Base-by-base conservation (phyloP, 371 early-diverging fungal genomes). In the Mucor racemosus region DNA sequence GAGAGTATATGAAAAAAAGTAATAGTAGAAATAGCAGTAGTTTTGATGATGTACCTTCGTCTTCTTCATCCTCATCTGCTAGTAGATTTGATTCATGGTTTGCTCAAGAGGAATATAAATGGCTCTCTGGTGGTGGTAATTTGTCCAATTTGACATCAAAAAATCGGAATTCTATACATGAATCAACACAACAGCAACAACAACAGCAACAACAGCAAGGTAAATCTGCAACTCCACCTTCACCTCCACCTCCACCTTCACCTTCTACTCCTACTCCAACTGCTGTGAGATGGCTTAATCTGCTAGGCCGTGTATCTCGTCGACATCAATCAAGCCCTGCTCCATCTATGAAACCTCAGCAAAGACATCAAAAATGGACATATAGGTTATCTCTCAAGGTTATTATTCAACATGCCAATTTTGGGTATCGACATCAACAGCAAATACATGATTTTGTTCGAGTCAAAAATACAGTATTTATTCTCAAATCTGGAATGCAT, bases 31-130 rank as follows among this genome's bases (percentile, higher is more conserved):
- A 17, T 41, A 58, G 58, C 21, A 58, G 34, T 1, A 31, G 21
- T 9, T 39, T 14, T 11, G 59, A 59, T 4, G 61, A 69, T 39
- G 39, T 68, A 3, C 61, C 68, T 10, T 57, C 64, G 0, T 50
- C 44, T 14, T 62, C 64, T 5, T 62, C 61, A 3, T 58, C 59
- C 21, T 40, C 48, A 5, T 56, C 62, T 1, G 26, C 46, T 10
- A 60, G 67, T 31, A 38, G 50, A 21, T 33, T 72, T 1, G 68
- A 72, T 11, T 42, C 58, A 6, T 44, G 57, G 19, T 65, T 72
- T 68, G 72, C 67, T 17, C 64, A 62, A 33, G 58, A 72, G 41
- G 72, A 72, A 38, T 67, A 67, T n/a, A 59, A 60, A 7, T 72
- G 72, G 72, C 14, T 72, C 5, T 44, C 56, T 9, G 56, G 56